Evolutionary conservation across 345 rosid species (phyloP).

Genomic region (Eucalyptus coolabah): DNA sequence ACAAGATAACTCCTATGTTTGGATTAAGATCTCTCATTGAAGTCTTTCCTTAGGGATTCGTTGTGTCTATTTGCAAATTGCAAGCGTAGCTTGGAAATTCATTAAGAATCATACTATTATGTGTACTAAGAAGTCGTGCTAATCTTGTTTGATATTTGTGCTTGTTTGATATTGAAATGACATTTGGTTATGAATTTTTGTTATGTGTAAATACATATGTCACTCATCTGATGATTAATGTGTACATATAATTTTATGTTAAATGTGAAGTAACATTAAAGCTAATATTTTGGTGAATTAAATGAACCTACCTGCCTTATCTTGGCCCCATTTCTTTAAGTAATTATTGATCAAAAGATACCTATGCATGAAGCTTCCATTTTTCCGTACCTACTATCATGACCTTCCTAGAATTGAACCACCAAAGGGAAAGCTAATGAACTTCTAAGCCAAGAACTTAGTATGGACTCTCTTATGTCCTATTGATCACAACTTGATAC

Average conservation of each 20-base stretch:
- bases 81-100: background rate
- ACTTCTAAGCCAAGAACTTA: too few relatives aligned
- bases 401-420: too few relatives aligned
- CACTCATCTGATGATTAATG: background rate
- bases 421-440: too few relatives aligned
- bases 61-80: background rate
- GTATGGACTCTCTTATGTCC: too few relatives aligned
- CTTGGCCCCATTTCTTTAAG: background rate
- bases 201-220: background rate
- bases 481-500: too few relatives aligned
- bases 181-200: background rate
- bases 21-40: constrained; percentile 32
- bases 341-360: background rate
- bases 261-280: background rate
- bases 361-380: background rate
- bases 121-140: background rate
- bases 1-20: constrained; percentile 12
- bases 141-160: background rate
- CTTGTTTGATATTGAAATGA: background rate
- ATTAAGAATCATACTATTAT: background rate
- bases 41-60: constrained; percentile 6
- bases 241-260: background rate
- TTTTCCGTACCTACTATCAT: background rate
- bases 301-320: background rate
- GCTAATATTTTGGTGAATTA: background rate